These are phyloP conservation scores for Eucommia ulmoides DNA, from an alignment of 257 asterid species.

Conservation along the genomic window DNA sequence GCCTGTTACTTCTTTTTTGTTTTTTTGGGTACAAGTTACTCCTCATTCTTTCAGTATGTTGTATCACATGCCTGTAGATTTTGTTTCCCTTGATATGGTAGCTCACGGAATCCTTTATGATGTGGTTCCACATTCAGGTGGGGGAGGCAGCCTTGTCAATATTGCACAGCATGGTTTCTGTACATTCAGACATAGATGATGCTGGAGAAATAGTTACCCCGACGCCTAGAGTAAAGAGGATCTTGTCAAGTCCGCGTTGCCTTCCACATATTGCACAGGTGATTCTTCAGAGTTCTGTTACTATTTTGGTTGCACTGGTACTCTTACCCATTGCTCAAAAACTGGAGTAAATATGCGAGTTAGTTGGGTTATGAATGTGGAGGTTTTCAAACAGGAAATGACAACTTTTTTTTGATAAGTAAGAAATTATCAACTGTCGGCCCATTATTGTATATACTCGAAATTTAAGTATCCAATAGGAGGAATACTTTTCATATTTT, in stretches of 20 bases:
- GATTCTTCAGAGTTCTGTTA: no score
- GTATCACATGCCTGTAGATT: background rate
- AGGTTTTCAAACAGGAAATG: no score
- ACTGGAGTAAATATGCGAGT: no score
- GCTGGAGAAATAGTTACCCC: conserved; percentile 99
- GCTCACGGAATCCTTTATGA: conserved; percentile 3
- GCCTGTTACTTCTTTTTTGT: no score
- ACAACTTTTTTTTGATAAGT: no score
- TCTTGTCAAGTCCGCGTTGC: conserved; percentile 87
- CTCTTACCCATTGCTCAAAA: no score
- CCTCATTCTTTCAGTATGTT: background rate
- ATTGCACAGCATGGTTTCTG: conserved; percentile 94
- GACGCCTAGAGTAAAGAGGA: conserved; percentile 89
- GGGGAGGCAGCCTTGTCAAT: conserved; percentile 87
- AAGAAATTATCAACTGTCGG: no score
- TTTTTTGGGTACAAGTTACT: background rate
- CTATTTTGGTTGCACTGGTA: no score
- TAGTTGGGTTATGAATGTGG: no score
- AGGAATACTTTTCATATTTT: no score
- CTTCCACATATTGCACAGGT: conserved; percentile 98
- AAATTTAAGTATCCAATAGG: no score
- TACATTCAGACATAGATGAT: conserved; percentile 96
- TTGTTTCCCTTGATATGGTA: background rate
- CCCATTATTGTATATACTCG: no score
- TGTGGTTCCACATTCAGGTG: conserved; percentile 38